Evolutionary conservation across 2,329 filamentous ascomycete genomes (phyloP).

Genomic region (Venturiaceae sp.): DNA sequence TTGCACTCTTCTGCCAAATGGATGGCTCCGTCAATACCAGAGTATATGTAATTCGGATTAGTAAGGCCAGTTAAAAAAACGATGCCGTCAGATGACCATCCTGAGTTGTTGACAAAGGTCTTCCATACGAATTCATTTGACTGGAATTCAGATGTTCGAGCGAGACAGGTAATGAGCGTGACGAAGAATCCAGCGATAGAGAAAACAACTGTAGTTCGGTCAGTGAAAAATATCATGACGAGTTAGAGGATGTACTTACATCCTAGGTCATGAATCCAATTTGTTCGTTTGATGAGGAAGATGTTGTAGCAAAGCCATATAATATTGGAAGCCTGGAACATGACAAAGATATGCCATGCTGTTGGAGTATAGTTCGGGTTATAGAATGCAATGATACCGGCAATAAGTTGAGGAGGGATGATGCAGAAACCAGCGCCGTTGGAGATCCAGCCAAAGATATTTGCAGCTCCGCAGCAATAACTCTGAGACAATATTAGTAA

Average conservation of each 20-base stretch:
- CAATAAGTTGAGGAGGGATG: slow-evolving; percentile 17
- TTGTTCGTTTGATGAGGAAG: not conserved
- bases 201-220: not conserved
- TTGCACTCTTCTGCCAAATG: slow-evolving; percentile 19
- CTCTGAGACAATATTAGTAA: not conserved
- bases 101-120: slow-evolving; percentile 42
- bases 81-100: slow-evolving; percentile 23
- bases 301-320: not conserved
- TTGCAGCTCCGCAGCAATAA: not conserved
- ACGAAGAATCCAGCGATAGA: slow-evolving; percentile 17
- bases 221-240: not conserved
- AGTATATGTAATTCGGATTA: slow-evolving; percentile 48
- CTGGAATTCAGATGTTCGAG: slow-evolving; percentile 46
- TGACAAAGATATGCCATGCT: slow-evolving; percentile 8
- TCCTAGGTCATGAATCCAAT: slow-evolving; percentile 1
- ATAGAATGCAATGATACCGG: slow-evolving; percentile 11
- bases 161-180: slow-evolving; percentile 38
- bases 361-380: slow-evolving; percentile 2
- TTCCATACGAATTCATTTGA: slow-evolving; percentile 52
- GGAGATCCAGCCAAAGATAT: slow-evolving; percentile 16
- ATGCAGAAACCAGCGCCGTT: slow-evolving; percentile 14
- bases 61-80: slow-evolving; percentile 36
- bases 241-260: not conserved
- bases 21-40: slow-evolving; percentile 22
- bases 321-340: slow-evolving; percentile 1